Percentiles rank a stretch among this genome's conserved stretches.
phyloP scores from a whole-genome alignment of 2,329 filamentous ascomycete species.

The Penicillium sclerotiorum region DNA sequence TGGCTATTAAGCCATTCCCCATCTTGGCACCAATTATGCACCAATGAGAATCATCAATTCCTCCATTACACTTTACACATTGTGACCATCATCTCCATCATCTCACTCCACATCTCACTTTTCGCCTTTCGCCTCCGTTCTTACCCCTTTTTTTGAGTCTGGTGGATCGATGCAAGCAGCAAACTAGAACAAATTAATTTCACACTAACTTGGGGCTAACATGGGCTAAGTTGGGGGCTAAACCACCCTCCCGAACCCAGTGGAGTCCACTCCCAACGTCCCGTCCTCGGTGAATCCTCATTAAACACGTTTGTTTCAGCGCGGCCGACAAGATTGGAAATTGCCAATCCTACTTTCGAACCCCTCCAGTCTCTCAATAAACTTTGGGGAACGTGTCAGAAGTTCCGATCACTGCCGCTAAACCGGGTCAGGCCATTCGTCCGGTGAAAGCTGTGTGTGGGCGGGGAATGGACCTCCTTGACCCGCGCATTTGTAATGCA shows the following conservation, averaged over 20 bases:
- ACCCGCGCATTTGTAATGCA: no score
- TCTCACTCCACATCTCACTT: neutral
- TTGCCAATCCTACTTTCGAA: neutral
- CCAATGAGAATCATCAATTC: constrained; percentile 2
- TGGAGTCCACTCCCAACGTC: neutral
- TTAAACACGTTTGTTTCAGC: neutral
- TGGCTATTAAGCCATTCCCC: neutral
- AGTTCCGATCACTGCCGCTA: constrained; percentile 11
- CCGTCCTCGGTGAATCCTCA: neutral
- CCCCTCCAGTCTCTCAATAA: constrained; percentile 1
- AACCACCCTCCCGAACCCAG: no score
- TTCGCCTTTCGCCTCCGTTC: no score
- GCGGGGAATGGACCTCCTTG: no score
- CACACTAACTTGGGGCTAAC: no score
- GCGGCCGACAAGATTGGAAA: neutral
- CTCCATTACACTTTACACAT: neutral
- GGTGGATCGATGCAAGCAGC: constrained; percentile 2
- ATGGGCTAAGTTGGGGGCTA: no score
- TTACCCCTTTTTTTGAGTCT: constrained; percentile 17
- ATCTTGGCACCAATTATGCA: neutral
- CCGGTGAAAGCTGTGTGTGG: constrained; percentile 3
- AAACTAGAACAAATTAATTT: neutral
- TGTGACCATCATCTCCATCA: neutral
- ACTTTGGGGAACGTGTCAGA: constrained; percentile 6
- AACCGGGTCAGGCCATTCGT: constrained; percentile 13